A percentile compares a stretch with the other conserved stretches of the same genome.
phyloP scores from a whole-genome alignment of 1,284 basidiomycete genomes.

The Pisolithus thermaeus region DNA sequence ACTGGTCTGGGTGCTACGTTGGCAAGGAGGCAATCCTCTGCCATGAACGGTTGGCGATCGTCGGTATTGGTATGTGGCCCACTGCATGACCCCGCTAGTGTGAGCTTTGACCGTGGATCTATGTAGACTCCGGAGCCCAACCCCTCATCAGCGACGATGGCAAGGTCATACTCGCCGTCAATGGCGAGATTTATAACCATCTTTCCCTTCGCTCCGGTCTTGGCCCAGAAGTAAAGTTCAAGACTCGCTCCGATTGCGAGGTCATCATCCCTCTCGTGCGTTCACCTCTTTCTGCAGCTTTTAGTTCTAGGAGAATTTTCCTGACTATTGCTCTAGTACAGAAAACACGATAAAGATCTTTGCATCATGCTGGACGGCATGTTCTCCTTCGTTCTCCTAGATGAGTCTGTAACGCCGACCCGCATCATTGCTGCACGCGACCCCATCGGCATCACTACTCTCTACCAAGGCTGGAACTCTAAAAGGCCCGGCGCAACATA shows the following conservation, averaged over 20 bases:
- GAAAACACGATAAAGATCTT: conserved; percentile 71
- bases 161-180: conserved; percentile 86
- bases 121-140: conserved; percentile 90
- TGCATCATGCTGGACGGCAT: conserved; percentile 91
- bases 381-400: conserved; percentile 97
- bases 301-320: conserved; percentile 1
- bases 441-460: conserved; percentile 96
- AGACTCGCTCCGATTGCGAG: conserved; percentile 98
- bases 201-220: conserved; percentile 72
- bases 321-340: conserved; percentile 54
- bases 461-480: conserved; percentile 95
- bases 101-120: conserved; percentile 9
- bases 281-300: not conserved
- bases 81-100: not conserved
- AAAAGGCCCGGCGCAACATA: conserved; percentile 80
- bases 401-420: conserved; percentile 86
- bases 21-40: conserved; percentile 78
- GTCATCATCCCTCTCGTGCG: conserved; percentile 89
- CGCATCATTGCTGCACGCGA: conserved; percentile 95
- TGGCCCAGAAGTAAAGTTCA: conserved; percentile 72
- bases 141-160: conserved; percentile 88
- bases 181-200: conserved; percentile 99
- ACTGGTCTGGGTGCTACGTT: conserved; percentile 93
- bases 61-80: conserved; percentile 83
- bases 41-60: conserved; percentile 93